phyloP scores from a whole-genome alignment of 139 green algal species.

The Chlorella sp. region DNA sequence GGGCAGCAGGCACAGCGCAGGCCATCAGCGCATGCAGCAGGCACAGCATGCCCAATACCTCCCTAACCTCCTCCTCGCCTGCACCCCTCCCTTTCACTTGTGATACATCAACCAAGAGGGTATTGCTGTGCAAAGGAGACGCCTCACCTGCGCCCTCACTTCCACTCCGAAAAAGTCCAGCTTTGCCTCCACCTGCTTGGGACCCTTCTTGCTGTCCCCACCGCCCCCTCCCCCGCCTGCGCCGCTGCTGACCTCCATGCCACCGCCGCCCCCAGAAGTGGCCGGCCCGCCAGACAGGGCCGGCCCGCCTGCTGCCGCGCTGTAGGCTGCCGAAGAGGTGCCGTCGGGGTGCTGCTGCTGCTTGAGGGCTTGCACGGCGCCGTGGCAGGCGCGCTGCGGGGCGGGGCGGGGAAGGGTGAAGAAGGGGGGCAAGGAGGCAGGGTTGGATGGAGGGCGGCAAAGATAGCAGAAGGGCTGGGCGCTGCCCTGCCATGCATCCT shows the following conservation, averaged over 20 bases:
- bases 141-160: constrained; percentile 69
- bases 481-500: no score
- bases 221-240: constrained; percentile 34
- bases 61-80: no score
- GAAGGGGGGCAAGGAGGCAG: neutral
- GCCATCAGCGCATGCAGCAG: no score
- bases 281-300: neutral
- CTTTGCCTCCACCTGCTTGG: constrained; percentile 54
- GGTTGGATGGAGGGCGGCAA: no score
- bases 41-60: no score
- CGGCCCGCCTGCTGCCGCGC: neutral
- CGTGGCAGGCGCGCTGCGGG: constrained; percentile 14
- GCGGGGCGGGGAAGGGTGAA: no score
- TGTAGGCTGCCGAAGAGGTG: neutral
- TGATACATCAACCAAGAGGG: no score
- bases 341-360: neutral
- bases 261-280: neutral
- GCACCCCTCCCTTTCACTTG: neutral
- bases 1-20: neutral
- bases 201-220: neutral
- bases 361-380: neutral
- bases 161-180: constrained; percentile 93
- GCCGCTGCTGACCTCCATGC: constrained; percentile 5
- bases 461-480: no score
- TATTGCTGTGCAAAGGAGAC: no score